Conservation (phyloP, 768 basidiomycete genomes). For the Pilatotrama ljubarskyi region DNA sequence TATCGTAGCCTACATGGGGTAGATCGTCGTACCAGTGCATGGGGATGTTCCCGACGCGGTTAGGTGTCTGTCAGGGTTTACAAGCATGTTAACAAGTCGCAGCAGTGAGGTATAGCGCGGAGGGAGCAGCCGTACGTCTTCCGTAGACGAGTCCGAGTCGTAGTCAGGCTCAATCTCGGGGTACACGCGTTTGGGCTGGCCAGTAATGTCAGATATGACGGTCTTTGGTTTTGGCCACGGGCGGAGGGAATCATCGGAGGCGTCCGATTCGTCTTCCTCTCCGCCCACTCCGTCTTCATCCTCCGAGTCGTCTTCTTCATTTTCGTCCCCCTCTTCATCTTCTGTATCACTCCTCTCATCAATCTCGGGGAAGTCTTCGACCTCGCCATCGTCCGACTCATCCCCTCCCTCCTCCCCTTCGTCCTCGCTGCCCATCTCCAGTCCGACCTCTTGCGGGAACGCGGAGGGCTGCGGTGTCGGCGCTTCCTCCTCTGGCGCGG, state of each 20-base stretch:
- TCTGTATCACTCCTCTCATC: conserved; percentile 32
- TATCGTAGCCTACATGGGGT: conserved; percentile 97
- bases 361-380: conserved; percentile 32
- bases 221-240: conserved; percentile 65
- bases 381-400: conserved; percentile 36
- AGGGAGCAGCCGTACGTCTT: conserved; percentile 62
- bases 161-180: conserved; percentile 90
- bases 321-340: conserved; percentile 33
- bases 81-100: conserved; percentile 13
- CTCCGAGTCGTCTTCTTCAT: conserved; percentile 36
- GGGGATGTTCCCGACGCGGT: conserved; percentile 92
- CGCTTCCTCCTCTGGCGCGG: conserved; percentile 42
- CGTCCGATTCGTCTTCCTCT: conserved; percentile 37
- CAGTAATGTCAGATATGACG: conserved; percentile 77
- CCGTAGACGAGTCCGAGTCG: conserved; percentile 88
- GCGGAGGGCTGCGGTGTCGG: conserved; percentile 28
- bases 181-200: conserved; percentile 79
- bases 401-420: conserved; percentile 61
- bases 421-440: conserved; percentile 80
- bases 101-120: neutral
- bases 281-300: conserved; percentile 38
- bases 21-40: conserved; percentile 99
- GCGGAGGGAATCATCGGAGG: conserved; percentile 47
- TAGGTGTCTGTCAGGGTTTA: conserved; percentile 64
- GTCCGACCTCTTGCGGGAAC: conserved; percentile 43